A percentile compares a stretch with the other conserved stretches of the same genome.
Evolutionary conservation across 306 rosid species (phyloP).

Genomic region (Ormosia semicastrata): DNA sequence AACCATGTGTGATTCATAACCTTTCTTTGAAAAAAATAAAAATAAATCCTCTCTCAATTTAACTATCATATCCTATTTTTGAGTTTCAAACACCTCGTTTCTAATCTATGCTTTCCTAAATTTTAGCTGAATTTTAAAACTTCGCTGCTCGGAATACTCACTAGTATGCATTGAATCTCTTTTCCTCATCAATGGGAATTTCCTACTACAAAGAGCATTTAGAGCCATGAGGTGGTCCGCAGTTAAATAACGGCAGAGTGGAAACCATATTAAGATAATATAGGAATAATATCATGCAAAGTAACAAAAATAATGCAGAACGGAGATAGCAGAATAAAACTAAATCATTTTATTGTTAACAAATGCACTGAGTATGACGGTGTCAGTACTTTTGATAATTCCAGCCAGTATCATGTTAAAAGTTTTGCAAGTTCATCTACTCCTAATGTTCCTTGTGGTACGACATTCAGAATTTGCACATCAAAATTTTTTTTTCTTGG

Average conservation of each 20-base stretch:
- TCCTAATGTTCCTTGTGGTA: constrained; percentile 81
- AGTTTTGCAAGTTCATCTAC: constrained; percentile 88
- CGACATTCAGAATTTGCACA: constrained; percentile 45
- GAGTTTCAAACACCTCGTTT: too few relatives aligned
- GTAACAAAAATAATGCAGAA: not conserved
- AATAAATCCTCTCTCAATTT: not conserved
- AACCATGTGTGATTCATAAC: too few relatives aligned
- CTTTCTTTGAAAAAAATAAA: too few relatives aligned
- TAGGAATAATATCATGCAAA: not conserved
- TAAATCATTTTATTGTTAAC: not conserved
- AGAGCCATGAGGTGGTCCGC: not conserved
- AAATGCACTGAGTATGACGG: not conserved
- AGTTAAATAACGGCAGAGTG: not conserved
- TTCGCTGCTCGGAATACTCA: not conserved
- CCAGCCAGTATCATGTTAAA: constrained; percentile 43
- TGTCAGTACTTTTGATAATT: not conserved
- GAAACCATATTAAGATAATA: not conserved
- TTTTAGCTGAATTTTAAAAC: too few relatives aligned
- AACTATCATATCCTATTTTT: not conserved
- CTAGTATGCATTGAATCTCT: not conserved
- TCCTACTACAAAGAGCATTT: not conserved
- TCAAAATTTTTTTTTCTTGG: constrained; percentile 47
- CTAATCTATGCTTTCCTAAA: not conserved
- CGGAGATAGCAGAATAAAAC: not conserved
- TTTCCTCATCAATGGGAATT: not conserved